A percentile compares a stretch with the other conserved stretches of the same genome.
phyloP scores from a whole-genome alignment of 805 yeast species.

The Metschnikowia lochheadii region DNA sequence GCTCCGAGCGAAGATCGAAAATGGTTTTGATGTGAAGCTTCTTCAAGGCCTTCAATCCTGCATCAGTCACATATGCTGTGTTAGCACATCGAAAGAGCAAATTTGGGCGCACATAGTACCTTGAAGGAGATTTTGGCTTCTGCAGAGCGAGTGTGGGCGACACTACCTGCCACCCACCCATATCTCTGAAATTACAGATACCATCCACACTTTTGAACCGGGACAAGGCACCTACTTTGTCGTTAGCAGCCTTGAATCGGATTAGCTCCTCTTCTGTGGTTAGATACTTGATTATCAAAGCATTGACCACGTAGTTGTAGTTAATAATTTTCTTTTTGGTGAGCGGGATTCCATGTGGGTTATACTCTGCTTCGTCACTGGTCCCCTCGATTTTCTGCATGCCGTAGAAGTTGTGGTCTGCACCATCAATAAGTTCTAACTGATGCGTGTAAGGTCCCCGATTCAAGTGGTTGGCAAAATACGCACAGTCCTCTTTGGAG shows the following conservation, averaged over 20 bases:
- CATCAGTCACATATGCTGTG: constrained; percentile 46
- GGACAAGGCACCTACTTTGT: constrained; percentile 36
- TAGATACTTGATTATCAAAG: constrained; percentile 47
- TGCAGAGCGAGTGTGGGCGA: constrained; percentile 19
- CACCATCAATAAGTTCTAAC: constrained; percentile 55
- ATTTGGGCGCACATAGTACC: constrained; percentile 48
- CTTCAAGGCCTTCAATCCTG: constrained; percentile 42
- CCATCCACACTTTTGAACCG: constrained; percentile 67
- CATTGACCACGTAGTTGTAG: constrained; percentile 52
- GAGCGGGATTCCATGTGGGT: constrained; percentile 42
- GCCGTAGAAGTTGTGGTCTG: constrained; percentile 82
- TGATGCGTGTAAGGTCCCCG: constrained; percentile 48
- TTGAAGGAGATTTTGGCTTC: constrained; percentile 3
- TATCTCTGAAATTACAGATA: constrained; percentile 68
- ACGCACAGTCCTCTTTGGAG: constrained; percentile 58
- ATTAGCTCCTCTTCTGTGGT: constrained; percentile 43
- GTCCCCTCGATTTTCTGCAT: constrained; percentile 31
- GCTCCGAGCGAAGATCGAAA: constrained; percentile 64
- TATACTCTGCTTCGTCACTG: constrained; percentile 27
- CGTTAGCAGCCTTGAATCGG: constrained; percentile 45
- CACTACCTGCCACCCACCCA: constrained; percentile 66
- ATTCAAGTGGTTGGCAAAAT: constrained; percentile 54
- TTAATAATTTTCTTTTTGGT: constrained; percentile 47
- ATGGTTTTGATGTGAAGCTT: constrained; percentile 48
- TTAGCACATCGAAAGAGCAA: constrained; percentile 62